phyloP scores from a whole-genome alignment of 2,329 filamentous ascomycete genomes.

The Aspergillus sergii region DNA sequence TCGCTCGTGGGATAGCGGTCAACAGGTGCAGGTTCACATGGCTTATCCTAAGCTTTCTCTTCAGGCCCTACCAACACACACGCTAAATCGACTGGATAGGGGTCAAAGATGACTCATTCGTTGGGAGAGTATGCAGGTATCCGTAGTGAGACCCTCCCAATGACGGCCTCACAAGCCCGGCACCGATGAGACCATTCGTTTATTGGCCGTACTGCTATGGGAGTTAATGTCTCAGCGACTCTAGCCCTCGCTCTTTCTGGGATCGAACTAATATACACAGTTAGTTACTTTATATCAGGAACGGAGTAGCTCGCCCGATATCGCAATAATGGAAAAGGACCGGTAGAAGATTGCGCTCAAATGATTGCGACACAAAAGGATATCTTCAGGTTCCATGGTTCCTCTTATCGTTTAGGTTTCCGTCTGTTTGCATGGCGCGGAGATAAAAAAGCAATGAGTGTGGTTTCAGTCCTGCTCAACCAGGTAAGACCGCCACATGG shows the following conservation, averaged over 20 bases:
- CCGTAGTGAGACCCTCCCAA: constrained; percentile 37
- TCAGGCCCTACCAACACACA: constrained; percentile 8
- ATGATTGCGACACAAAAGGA: constrained; percentile 14
- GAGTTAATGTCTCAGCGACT: constrained; percentile 27
- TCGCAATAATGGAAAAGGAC: not conserved
- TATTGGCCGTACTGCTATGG: constrained; percentile 27
- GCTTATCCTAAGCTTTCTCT: constrained; percentile 12
- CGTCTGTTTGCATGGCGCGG: constrained; percentile 32
- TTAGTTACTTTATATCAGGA: constrained; percentile 10
- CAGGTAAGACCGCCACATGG: constrained; percentile 35
- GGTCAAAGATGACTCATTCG: constrained; percentile 19
- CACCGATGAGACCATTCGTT: constrained; percentile 10
- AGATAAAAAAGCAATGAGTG: constrained; percentile 15
- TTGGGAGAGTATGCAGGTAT: constrained; percentile 34
- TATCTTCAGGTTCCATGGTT: constrained; percentile 10
- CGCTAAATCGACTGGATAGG: not conserved
- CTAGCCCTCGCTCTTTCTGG: constrained; percentile 18
- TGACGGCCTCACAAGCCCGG: constrained; percentile 26
- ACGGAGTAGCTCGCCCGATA: not conserved
- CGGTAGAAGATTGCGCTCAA: constrained; percentile 2
- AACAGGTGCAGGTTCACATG: not conserved
- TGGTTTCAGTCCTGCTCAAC: constrained; percentile 17
- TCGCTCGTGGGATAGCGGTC: constrained; percentile 4
- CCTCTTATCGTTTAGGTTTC: constrained; percentile 12
- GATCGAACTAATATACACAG: constrained; percentile 22